phyloP scores from a whole-genome alignment of 169 alveolate genomes.

The Eimeria brunetti region DNA sequence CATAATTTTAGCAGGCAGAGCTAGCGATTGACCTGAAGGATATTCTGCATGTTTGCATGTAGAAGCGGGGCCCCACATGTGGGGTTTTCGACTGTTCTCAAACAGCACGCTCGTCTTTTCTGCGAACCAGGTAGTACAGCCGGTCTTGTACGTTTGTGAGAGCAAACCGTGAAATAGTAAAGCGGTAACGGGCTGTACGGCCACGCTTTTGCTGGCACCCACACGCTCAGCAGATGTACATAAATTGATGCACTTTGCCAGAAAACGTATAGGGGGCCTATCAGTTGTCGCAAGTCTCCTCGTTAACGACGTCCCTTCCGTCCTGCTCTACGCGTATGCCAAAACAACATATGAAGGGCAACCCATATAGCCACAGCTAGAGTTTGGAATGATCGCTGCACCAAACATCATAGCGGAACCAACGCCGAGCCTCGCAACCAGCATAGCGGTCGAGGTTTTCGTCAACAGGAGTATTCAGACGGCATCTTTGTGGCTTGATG shows the following conservation, averaged over 20 bases:
- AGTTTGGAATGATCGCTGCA: background rate
- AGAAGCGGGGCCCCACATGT: background rate
- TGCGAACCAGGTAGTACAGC: background rate
- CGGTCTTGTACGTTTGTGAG: background rate
- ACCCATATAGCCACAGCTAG: background rate
- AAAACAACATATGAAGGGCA: background rate
- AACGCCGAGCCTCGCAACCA: background rate
- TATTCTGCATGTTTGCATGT: background rate
- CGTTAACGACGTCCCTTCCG: background rate
- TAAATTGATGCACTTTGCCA: background rate
- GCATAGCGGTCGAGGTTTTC: no score
- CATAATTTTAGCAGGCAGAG: background rate
- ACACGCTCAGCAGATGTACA: background rate
- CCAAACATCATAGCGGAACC: background rate
- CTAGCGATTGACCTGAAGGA: background rate
- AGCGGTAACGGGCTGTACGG: background rate
- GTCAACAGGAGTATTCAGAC: background rate
- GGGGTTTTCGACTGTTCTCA: background rate
- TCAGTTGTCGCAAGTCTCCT: background rate
- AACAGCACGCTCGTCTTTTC: background rate
- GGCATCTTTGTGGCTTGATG: background rate
- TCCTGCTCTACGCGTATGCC: background rate
- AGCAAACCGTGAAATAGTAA: background rate
- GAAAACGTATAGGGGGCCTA: background rate
- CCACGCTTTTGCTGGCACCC: background rate